Evolutionary conservation across 345 rosid genomes (phyloP).

Genomic region (Syzygium aqueum): DNA sequence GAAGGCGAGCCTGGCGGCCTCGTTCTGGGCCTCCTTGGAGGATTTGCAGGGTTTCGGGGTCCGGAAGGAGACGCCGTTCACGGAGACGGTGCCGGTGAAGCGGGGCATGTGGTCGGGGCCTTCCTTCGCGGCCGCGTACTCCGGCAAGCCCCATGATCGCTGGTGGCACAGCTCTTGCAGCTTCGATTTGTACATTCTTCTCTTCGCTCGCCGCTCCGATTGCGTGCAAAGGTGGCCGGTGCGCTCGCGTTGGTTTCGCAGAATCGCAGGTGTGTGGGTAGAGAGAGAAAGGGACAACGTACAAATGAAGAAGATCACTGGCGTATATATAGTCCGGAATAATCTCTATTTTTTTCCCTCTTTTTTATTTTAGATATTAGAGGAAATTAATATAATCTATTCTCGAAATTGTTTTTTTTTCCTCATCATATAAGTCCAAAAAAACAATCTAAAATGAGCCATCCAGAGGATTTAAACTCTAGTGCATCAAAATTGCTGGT

Average conservation of each 20-base stretch:
- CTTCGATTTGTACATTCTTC: slow-evolving; percentile 20
- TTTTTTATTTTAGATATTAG: neutral
- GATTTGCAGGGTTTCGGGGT: neutral
- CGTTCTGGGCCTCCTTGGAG: slow-evolving; percentile 25
- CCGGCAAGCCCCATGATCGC: slow-evolving; percentile 20
- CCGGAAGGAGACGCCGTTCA: slow-evolving; percentile 16
- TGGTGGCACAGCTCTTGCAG: slow-evolving; percentile 28
- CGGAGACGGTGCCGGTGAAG: slow-evolving; percentile 22
- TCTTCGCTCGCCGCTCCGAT: neutral
- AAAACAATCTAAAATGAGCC: neutral
- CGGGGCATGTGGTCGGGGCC: slow-evolving; percentile 23
- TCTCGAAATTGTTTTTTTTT: neutral
- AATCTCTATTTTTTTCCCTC: neutral
- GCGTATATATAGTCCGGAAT: neutral
- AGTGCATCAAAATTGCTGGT: neutral
- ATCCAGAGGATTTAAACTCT: neutral
- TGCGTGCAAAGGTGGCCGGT: neutral
- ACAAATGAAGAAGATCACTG: neutral
- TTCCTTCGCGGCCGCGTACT: slow-evolving; percentile 5
- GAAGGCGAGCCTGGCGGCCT: slow-evolving; percentile 25
- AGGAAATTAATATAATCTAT: neutral
- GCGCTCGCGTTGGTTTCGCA: neutral
- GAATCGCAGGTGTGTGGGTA: neutral
- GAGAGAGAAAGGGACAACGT: neutral
- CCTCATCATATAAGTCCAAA: neutral